Evolutionary conservation across 202 grass and related monocot genomes (phyloP), one percentile per base, ranked within the genome.

Genomic region (Tripidium arundinaceum): DNA sequence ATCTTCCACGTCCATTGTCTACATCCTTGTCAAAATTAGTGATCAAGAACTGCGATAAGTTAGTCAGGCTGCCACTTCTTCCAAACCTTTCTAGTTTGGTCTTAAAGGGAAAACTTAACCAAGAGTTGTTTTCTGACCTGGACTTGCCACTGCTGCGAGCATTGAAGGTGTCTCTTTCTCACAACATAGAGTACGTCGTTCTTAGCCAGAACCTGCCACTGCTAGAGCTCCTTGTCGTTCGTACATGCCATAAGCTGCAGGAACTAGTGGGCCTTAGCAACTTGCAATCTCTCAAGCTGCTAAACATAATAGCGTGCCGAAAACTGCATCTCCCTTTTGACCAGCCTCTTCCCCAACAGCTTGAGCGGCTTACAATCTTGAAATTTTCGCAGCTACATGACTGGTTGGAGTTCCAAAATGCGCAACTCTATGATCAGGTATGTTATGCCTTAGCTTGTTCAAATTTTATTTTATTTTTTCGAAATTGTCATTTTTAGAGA

Each of bases 301-400:
- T 83, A 25, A 83, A 41, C 26, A 76, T 83, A 67, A 58, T 50
- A 27, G 57, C 52, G 40, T 83, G 81, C 27, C 81, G 60, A 11
- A 33, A 72, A 33, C 45, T 72, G 43, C 69, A 52, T 9, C 69
- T 52, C 45, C 4, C 42, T n/a, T 21, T 14, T 12, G 42, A 71
- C 3, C 31, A 65, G 45, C 27, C 69, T 33, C 27, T 72, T 27
- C 8, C 69, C 5, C 45, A 27, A 52, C 43, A 52, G 22, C 43
- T 72, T 8, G 26, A 34, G 43, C 69, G 16, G 47, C 45, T 52
- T 72, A 34, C 15, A 18, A 34, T 72, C 69, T 50, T 45, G n/a
- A 72, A 72, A 28, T 50, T 43, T 28, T 26, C 45, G 31, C 28
- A 34, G 16, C 27, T 72, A 72, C 15, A 14, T n/a, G 27, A 52